Evolutionary conservation across 2,329 filamentous ascomycete species (phyloP).

Genomic region (Onygena corvina): DNA sequence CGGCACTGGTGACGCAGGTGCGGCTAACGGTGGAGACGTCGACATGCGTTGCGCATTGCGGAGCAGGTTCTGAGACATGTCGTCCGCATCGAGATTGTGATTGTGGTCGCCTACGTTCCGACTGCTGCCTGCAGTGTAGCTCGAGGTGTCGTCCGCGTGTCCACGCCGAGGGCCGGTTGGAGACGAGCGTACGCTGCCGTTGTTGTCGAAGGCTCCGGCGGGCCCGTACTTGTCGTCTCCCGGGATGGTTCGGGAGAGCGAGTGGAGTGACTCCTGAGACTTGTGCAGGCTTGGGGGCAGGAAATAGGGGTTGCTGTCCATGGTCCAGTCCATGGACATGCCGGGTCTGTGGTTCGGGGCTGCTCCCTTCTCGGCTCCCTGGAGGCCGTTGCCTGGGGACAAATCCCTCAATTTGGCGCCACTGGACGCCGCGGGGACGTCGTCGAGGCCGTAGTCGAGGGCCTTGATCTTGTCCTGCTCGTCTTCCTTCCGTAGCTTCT

Average conservation of each 20-base stretch:
- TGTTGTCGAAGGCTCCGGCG: conserved; percentile 43
- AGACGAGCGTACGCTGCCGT: conserved; percentile 29
- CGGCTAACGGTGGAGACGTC: conserved; percentile 32
- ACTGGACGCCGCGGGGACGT: conserved; percentile 30
- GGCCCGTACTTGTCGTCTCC: conserved; percentile 71
- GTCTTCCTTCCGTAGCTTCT: conserved; percentile 64
- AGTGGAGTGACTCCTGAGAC: conserved; percentile 77
- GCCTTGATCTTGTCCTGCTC: conserved; percentile 76
- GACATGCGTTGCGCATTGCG: conserved; percentile 49
- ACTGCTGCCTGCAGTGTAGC: conserved; percentile 41
- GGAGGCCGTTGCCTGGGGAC: conserved; percentile 18
- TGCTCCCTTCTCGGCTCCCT: conserved; percentile 27
- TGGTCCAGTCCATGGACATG: conserved; percentile 53
- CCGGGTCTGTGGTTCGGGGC: conserved; percentile 34
- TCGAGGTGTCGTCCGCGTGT: conserved; percentile 40
- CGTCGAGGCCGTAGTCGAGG: conserved; percentile 78
- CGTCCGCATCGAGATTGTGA: conserved; percentile 25
- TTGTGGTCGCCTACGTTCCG: conserved; percentile 22
- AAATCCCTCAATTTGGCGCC: conserved; percentile 47
- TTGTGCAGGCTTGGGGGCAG: conserved; percentile 68
- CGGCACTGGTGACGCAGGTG: too few species aligned
- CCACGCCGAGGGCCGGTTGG: conserved; percentile 22
- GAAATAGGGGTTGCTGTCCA: conserved; percentile 70
- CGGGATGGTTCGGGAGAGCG: conserved; percentile 63
- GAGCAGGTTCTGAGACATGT: conserved; percentile 42